phyloP scores from a whole-genome alignment of 352 stramenopile species.

The Phytophthora citrophthora region DNA sequence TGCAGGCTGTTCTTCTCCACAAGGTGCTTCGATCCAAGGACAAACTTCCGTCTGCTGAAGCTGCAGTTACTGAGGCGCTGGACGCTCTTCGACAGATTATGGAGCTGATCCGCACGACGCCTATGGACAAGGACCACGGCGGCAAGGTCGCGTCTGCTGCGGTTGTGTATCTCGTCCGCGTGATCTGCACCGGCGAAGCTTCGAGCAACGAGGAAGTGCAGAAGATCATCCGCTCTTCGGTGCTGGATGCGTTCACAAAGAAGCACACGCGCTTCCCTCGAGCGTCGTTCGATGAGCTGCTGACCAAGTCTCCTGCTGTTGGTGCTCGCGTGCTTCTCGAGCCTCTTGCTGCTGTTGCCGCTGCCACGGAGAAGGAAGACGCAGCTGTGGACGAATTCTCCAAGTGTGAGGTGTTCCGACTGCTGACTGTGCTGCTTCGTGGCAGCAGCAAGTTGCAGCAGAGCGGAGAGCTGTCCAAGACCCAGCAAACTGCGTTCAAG shows the following conservation, averaged over 20 bases:
- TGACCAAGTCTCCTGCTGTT: constrained; percentile 56
- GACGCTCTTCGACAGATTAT: constrained; percentile 45
- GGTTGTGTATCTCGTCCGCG: constrained; percentile 70
- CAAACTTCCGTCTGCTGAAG: constrained; percentile 29
- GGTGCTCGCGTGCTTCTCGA: constrained; percentile 63
- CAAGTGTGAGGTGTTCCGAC: constrained; percentile 76
- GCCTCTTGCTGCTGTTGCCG: constrained; percentile 57
- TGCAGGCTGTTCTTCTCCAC: constrained; percentile 70
- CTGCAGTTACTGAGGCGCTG: constrained; percentile 30
- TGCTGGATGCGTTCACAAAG: constrained; percentile 78
- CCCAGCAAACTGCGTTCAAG: constrained; percentile 46
- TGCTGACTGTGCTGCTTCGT: constrained; percentile 68
- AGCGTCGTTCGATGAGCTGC: constrained; percentile 71
- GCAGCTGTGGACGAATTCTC: constrained; percentile 75
- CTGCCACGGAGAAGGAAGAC: constrained; percentile 39
- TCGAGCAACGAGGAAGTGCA: constrained; percentile 32
- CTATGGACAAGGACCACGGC: constrained; percentile 69
- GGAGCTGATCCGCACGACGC: constrained; percentile 51
- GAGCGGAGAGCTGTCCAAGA: constrained; percentile 27
- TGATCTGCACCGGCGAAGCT: constrained; percentile 37
- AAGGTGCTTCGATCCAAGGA: constrained; percentile 75
- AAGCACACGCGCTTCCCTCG: constrained; percentile 84
- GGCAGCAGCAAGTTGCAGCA: constrained; percentile 33
- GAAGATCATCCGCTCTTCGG: constrained; percentile 36
- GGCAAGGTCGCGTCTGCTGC: constrained; percentile 63